phyloP scores from a whole-genome alignment of 2,329 filamentous ascomycete genomes.

The Celoporthe dispersa region DNA sequence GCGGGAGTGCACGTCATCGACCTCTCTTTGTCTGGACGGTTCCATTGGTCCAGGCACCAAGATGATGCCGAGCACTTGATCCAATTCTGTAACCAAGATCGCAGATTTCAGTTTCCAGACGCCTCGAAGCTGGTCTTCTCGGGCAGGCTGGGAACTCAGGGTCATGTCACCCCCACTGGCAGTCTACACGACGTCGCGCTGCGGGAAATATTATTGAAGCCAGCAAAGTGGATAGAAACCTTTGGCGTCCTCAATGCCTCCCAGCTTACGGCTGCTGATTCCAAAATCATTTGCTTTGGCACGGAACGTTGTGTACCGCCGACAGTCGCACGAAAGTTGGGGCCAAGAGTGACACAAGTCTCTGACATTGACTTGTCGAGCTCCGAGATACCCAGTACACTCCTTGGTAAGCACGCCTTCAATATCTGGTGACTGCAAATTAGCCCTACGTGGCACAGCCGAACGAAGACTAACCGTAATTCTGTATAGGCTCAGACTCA shows the following conservation, averaged over 20 bases:
- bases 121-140: slow-evolving; percentile 36
- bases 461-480: background rate
- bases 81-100: slow-evolving; percentile 10
- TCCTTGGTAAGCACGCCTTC: slow-evolving; percentile 8
- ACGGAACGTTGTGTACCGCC: slow-evolving; percentile 43
- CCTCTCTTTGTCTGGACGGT: background rate
- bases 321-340: slow-evolving; percentile 34
- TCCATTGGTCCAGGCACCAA: background rate
- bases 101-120: slow-evolving; percentile 40
- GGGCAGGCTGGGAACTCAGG: slow-evolving; percentile 30
- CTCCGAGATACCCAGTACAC: background rate
- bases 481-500: background rate
- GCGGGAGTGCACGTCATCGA: background rate
- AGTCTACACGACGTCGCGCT: slow-evolving; percentile 39
- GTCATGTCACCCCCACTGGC: slow-evolving; percentile 29
- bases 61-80: background rate
- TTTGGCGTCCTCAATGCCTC: slow-evolving; percentile 36
- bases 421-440: too few relatives aligned
- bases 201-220: slow-evolving; percentile 40
- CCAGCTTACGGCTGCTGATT: background rate
- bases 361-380: slow-evolving; percentile 13
- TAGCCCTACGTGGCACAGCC: too few relatives aligned
- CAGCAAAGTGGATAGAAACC: slow-evolving; percentile 41
- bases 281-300: slow-evolving; percentile 38
- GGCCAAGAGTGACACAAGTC: slow-evolving; percentile 31